Evolutionary conservation across 805 yeast genomes (phyloP), one percentile per base, ranked within the genome.

Genomic region (Metschnikowia noctiluminum): DNA sequence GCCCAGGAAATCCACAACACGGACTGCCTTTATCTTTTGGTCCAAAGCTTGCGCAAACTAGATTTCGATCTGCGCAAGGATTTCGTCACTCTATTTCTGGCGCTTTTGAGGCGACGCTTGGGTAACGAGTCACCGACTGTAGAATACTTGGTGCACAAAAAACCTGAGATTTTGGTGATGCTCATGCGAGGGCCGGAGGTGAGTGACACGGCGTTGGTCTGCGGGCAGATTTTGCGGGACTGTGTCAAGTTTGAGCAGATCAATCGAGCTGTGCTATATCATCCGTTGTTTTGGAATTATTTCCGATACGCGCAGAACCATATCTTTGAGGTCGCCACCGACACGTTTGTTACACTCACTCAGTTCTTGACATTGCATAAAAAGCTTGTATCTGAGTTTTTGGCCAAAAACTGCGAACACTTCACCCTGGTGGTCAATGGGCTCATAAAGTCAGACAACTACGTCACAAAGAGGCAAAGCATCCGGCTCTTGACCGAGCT

Each of bases 21-120:
- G 0, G 96, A 90, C 62, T 71, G 87, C 49, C 76, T 94, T 32
- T 79, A 78, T 54, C 74, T 75, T 21, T 68, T 94, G 52, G 72
- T 89, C 12, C 63, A 70, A 15, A 79, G 83, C 59, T 70, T 94
- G 48, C 70, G 70, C n/a, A 74, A 76, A 32, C 75, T 94, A 48
- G 97, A 89, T 54, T 91, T 94, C 67, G 98, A 94, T 62, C 82
- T 95, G 40, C 76, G 97, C 48, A 90, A 92, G 60, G 94, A 88
- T 57, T 92, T 89, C 13, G 77, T 82, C 5, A 71, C 80, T 6
- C 64, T 94, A 45, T 89, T 90, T 63, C 79, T 84, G 53, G 83
- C 89, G 5, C 75, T 95, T 38, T 76, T 94, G 53, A 81, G 91
- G 58, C 82, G 96, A 45, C 86, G 85, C 54, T 80, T 83, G 35